Evolutionary conservation across 179 eudicot species (phyloP), one percentile per base, ranked within the genome.

Genomic region (Nepenthes alata): DNA sequence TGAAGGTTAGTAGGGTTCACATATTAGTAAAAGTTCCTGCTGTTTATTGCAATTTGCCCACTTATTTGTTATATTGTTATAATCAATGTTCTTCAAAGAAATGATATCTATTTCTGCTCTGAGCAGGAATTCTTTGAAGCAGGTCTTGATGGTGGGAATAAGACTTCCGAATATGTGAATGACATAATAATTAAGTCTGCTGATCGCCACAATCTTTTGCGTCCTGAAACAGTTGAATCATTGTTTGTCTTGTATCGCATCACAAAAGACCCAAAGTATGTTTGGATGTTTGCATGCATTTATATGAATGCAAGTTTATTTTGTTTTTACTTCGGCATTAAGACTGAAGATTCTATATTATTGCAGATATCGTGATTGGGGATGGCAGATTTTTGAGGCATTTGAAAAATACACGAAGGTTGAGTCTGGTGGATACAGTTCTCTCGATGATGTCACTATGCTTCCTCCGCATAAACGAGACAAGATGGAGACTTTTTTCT

Each of bases 401-500:
- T 91, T 91, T 81, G 97, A 88, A 80, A 84, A 83, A 77, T 68
- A 86, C 64, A 86, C 98, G 47, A 91, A 85, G 79, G 86, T 89
- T 69, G 84, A 85, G 58, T 80, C 93, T 53, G 98, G 96, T 15
- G 97, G 97, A 51, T 91, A 85, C 76, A 82, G 82, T 70, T 88
- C 97, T 61, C 87, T 91, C 47, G 83, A 89, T 56, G 98, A 91
- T 69, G 98, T 91, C 16, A 91, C 98, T 44, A 65, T 67, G 39
- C 35, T 88, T 72, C 96, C 98, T 57, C 98, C 96, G 57, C 79
- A 48, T 12, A 75, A 64, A 69, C 78, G 98, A 72, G 96, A 91
- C 83, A 91, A 89, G 77, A 91, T 91, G 98, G 98, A 91, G 76
- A 91, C 98, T 9, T 91, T 91, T 75, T 91, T 91, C 80, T 72